Percentiles rank a stretch among this genome's conserved stretches.
Evolutionary conservation across 2,329 filamentous ascomycete species (phyloP).

Genomic region (Venturia asperata): DNA sequence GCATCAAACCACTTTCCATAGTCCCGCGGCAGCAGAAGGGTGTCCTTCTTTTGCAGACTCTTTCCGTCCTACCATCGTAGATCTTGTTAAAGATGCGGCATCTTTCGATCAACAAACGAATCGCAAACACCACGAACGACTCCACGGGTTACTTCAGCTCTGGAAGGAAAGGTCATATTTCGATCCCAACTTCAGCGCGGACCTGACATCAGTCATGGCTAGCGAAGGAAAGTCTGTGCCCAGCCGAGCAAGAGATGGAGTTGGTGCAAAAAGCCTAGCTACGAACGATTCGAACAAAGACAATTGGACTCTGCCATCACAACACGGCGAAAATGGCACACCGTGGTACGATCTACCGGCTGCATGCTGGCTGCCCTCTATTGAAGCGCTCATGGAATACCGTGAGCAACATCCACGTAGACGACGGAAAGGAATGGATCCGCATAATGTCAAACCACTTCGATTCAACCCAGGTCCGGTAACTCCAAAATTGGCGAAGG

Average conservation of each 20-base stretch:
- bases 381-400: slow-evolving; percentile 11
- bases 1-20: slow-evolving; percentile 10
- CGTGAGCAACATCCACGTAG: slow-evolving; percentile 1
- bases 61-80: slow-evolving; percentile 13
- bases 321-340: slow-evolving; percentile 13
- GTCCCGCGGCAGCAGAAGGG: background rate
- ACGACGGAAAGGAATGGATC: slow-evolving; percentile 14
- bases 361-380: slow-evolving; percentile 14
- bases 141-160: slow-evolving; percentile 14
- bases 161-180: slow-evolving; percentile 20
- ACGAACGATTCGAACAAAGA: background rate
- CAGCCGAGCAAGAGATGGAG: slow-evolving; percentile 8
- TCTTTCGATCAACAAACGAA: slow-evolving; percentile 13
- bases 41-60: background rate
- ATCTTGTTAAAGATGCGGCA: slow-evolving; percentile 16
- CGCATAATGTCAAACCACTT: slow-evolving; percentile 1
- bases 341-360: slow-evolving; percentile 18
- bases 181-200: slow-evolving; percentile 5
- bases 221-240: slow-evolving; percentile 1
- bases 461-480: slow-evolving; percentile 1
- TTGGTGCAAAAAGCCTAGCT: background rate
- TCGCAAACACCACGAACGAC: slow-evolving; percentile 14
- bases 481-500: slow-evolving; percentile 2
- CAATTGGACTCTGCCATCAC: slow-evolving; percentile 14
- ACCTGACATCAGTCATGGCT: background rate